Conservation (phyloP, 2,329 filamentous ascomycete species). For the Stagonosporopsis vannaccii region DNA sequence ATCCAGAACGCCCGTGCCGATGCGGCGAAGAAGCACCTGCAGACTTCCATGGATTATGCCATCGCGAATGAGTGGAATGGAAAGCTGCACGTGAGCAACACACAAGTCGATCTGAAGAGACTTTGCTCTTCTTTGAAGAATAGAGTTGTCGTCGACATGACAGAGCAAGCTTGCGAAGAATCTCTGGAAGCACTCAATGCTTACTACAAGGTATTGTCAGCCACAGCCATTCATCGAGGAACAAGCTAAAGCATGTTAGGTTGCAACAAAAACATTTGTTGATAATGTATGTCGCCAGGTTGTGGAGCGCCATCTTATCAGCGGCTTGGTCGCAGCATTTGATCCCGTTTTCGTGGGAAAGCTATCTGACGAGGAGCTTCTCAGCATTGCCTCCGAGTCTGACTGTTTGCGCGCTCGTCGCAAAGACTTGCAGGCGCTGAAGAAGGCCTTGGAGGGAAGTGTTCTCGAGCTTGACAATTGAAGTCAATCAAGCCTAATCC, state of each 20-base stretch:
- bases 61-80: conserved; percentile 9
- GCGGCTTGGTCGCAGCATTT: not conserved
- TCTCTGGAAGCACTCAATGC: not conserved
- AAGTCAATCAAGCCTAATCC: conserved; percentile 13
- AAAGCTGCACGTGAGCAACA: conserved; percentile 1
- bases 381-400: not conserved
- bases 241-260: not conserved
- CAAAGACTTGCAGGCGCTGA: not conserved
- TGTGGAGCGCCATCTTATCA: not conserved
- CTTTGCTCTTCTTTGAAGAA: conserved; percentile 10
- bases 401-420: not conserved
- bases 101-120: not conserved
- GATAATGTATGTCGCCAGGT: not conserved
- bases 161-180: conserved; percentile 3
- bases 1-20: conserved; percentile 43
- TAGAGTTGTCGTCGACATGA: not conserved
- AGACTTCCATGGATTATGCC: conserved; percentile 21
- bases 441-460: not conserved
- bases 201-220: conserved; percentile 1
- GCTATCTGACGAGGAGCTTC: not conserved
- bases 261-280: not conserved
- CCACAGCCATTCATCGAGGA: not conserved
- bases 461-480: not conserved
- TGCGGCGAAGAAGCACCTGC: conserved; percentile 29
- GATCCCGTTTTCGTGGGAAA: not conserved